phyloP scores from a whole-genome alignment of 148 eudicot genomes.

The Diospyros lotus region DNA sequence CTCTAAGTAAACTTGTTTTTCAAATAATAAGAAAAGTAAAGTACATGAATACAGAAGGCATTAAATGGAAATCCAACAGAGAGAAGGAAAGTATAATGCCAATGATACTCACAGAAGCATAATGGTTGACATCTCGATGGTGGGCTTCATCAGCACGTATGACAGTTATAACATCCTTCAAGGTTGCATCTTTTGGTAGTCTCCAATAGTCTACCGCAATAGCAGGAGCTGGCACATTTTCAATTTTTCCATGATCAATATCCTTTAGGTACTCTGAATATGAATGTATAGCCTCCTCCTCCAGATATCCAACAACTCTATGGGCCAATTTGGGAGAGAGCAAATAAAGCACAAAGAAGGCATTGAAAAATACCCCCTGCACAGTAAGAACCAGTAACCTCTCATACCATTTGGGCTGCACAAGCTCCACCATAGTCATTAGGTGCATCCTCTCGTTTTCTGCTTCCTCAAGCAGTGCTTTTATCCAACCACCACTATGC shows the following conservation, averaged over 20 bases:
- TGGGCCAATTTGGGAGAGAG: conserved; percentile 85
- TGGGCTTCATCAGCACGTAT: conserved; percentile 99
- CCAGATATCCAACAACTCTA: conserved; percentile 85
- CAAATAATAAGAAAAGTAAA: not conserved
- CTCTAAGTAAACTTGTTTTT: too few species aligned
- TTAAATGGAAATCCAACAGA: not conserved
- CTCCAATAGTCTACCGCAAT: conserved; percentile 94
- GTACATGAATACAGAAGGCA: not conserved
- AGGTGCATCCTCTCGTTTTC: conserved; percentile 97
- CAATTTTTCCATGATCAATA: conserved; percentile 67
- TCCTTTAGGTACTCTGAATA: conserved; percentile 84
- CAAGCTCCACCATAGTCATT: conserved; percentile 93
- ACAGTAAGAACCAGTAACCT: conserved; percentile 71
- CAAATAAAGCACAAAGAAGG: conserved; percentile 62
- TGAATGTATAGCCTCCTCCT: conserved; percentile 91
- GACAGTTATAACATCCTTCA: conserved; percentile 82
- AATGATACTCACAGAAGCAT: conserved; percentile 76
- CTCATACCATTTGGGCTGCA: conserved; percentile 85
- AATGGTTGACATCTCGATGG: conserved; percentile 95
- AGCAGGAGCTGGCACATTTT: conserved; percentile 81
- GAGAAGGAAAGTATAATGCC: not conserved
- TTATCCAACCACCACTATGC: conserved; percentile 94
- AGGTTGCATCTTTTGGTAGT: conserved; percentile 69
- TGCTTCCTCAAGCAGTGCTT: conserved; percentile 91
- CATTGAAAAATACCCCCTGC: conserved; percentile 80